These are phyloP conservation scores for Pseudogymnoascus pannorum DNA, from an alignment of 2,329 filamentous ascomycete genomes.

Conservation along the genomic window DNA sequence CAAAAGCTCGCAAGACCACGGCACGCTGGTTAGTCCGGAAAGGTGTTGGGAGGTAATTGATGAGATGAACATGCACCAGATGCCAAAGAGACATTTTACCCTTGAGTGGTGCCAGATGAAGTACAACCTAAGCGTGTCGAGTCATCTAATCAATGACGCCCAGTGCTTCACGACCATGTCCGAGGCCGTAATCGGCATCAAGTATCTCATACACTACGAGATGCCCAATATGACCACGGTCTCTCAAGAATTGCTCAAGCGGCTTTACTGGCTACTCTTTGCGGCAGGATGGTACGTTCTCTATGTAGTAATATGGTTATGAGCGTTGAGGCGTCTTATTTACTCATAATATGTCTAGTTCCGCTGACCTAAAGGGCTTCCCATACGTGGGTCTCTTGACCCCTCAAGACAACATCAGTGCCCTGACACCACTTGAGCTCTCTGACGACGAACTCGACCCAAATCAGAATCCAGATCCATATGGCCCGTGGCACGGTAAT, in stretches of 20 bases:
- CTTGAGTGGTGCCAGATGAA: constrained; percentile 32
- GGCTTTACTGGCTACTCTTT: constrained; percentile 32
- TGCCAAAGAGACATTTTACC: constrained; percentile 20
- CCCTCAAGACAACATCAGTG: constrained; percentile 20
- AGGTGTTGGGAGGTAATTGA: constrained; percentile 26
- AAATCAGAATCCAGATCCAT: constrained; percentile 6
- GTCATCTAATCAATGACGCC: too few species aligned
- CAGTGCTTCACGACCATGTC: constrained; percentile 17
- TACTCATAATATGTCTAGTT: constrained; percentile 18
- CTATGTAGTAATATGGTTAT: neutral
- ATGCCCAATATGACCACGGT: constrained; percentile 20
- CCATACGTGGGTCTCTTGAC: constrained; percentile 24
- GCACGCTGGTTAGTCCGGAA: constrained; percentile 23
- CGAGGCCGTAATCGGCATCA: constrained; percentile 26
- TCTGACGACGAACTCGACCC: constrained; percentile 30
- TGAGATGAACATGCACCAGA: constrained; percentile 24
- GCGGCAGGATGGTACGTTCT: constrained; percentile 24
- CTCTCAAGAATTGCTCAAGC: constrained; percentile 29
- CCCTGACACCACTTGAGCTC: constrained; percentile 24
- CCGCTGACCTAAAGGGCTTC: constrained; percentile 26
- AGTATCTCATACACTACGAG: constrained; percentile 28
- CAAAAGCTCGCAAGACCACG: constrained; percentile 19
- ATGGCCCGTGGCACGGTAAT: constrained; percentile 29
- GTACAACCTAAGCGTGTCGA: constrained; percentile 26
- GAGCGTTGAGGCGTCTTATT: too few species aligned